Base-by-base conservation (phyloP, 2,329 filamentous ascomycete genomes). In the Alternaria arbusti region DNA sequence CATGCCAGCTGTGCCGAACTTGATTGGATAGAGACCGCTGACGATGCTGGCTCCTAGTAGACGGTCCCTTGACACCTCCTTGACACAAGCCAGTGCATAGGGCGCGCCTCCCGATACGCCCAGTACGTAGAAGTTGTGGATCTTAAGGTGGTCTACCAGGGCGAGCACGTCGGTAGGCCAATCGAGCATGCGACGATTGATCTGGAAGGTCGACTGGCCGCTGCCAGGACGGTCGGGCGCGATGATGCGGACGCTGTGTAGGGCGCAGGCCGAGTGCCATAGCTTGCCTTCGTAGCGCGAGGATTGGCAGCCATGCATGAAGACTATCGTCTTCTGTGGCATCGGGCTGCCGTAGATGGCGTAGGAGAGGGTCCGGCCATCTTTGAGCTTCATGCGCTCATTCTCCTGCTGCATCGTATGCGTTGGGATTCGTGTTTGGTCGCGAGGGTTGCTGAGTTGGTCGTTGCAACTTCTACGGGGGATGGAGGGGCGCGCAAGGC, bases 41-140 rank as follows among this genome's bases (percentile, higher is more conserved):
- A 74, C 69, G 12, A 78, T 63, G 1, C 67, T 70, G 8, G 59
- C 75, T 13, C 71, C 74, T 11, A 72, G 50, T 6, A 78, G 54
- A 6, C 75, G 67, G 15, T 70, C 67, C 25, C 61, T 68, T 8
- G 81, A 77, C 15, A 85, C 68, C 5, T 65, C 62, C 45, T 78
- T 74, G 12, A 83, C 78, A 65, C 84, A 86, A 22, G 84, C 84
- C 11, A 86, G 70, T 2, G 80, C 79, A 66, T 83, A 86, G 1
- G 84, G 82, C 2, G 82, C 82, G 20, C 85, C 84, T 8, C 84
- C 84, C 0, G 81, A 84, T 5, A 79, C 72, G 2, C 83, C 84
- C 6, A 86, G 64, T 22, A 86, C 74, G 15, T 79, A 77, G 69
- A 83, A 86, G 6, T 74, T 65, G 6, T 73, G 59, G 15, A 85